Evolutionary conservation across 768 basidiomycete species (phyloP), one percentile per base, ranked within the genome.

Genomic region (Gyrodon lividus): DNA sequence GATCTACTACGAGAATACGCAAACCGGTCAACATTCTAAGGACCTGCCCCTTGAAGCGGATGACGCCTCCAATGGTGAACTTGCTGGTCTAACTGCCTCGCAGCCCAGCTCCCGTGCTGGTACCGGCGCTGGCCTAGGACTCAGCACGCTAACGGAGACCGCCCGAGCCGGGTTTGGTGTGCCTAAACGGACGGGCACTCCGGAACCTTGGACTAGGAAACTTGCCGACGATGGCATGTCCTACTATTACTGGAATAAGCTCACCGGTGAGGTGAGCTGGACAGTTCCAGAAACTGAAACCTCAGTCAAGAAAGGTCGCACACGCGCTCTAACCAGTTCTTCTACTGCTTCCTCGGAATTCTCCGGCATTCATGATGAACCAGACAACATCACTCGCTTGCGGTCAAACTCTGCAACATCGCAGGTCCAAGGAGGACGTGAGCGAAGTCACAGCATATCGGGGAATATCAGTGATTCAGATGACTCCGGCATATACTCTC

Each of bases 1-100:
- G 94, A 93, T 99, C 66, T 95, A 86, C 75, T 99, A 98, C 72
- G 80, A 92, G 56, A 99, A 98, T 63, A 92, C 91, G 2, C 81
- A 88, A 58, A 92, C 89, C 5, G 89, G 89, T 28, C 80, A 91
- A 66, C 83, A 82, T 37, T 85, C 92, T 23, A 80, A 85, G 59
- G 91, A 97, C 59, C 71, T 96, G n/a, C 94, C 94, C 20, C 74
- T 75, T 42, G 89, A 90, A 63, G 72, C 77, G 10, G 86, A 88
- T 43, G 85, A 87, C 41, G 69, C 74, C 31, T 80, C 83, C 1
- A 84, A 86, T 52, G 77, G 74, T 30, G 86, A 87, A 51, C 72
- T 87, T 35, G 81, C 80, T 43, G 80, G 78, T 10, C 69, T 85
- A 44, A 74, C 82, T 20, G 42, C 62, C 28, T 79, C 84, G 2